Base-by-base conservation (phyloP, 805 yeast species). In the Metschnikowia arizonensis region DNA sequence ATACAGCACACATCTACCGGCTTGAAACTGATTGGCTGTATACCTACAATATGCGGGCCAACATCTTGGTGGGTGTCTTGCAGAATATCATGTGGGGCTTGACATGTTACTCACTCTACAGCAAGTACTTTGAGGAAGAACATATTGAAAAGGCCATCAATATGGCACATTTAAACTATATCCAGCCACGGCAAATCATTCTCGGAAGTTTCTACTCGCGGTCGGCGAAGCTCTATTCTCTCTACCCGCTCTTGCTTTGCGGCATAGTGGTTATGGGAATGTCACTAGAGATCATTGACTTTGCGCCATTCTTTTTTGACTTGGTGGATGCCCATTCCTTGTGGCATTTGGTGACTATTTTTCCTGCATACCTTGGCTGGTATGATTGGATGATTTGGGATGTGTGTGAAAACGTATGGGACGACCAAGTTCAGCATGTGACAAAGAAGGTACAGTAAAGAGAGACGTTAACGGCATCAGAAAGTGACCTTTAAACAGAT, bases 11-110 rank as follows among this genome's bases (percentile, higher is more conserved):
- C 62, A 69, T 93, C 10, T 59, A 76, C 28, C 74, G 91, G 49
- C 68, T 93, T 28, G 67, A 76, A 11, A 61, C 77, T 9, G 84
- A 83, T 53, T 91, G 97, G 91, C 85, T 88, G 47, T 91, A 91
- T 65, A 83, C 95, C 1, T 93, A 93, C 63, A 91, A 91, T 66
- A 91, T 93, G 98, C 76, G 78, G 52, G 95, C 93, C 23, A 91
- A 93, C 57, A 82, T 93, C 1, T 62, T 76, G 0, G 76, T 88
- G 42, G 99, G 97, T 0, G 46, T 89, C 3, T 50, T 83, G 4
- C 97, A 91, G 56, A 85, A 89, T 61, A 49, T 76, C 2, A 50
- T 61, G 17, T 59, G 69, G 57, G 57, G 50, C 21, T 42, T 57
- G 8, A 49, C 61, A 15, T 68, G 73, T 48, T 70, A 56, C 47